Evolutionary conservation across 2,329 filamentous ascomycete species (phyloP), one percentile per base, ranked within the genome.

Genomic region (Ceratocystis lukuohia): DNA sequence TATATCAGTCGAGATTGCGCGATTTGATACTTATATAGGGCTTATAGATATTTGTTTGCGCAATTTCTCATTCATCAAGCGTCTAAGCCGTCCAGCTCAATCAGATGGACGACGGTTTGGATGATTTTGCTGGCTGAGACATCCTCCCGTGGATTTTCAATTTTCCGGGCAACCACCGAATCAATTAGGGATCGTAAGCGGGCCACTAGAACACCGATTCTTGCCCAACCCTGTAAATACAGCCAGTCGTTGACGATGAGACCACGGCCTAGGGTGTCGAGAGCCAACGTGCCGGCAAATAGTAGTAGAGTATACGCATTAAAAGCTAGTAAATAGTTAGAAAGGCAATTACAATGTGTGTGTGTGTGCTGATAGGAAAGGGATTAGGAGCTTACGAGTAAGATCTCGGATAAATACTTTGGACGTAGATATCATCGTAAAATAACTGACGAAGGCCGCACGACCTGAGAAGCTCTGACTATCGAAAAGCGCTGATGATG

Each of bases 161-260:
- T 85, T 75, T 91, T 91, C 70, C 82, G 80, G 67, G 88, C 88
- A 72, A 99, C 83, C 69, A 95, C 80, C 70, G 87, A 84, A 77
- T 99, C 94, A 65, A 99, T 80, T 86, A 97, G 89, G 67, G 86
- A 85, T 69, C 94, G 82, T 70, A 99, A 76, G 69, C 93, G 81
- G 59, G 88, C 89, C 2, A 96, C 88, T 70, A 99, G 75, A 12
- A 97, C 93, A 37, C 93, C 94, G 69, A 99, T 94, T 61, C 94
- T 84, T 0, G 94, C 93, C 94, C 94, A 99, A 0, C 94, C 94
- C 28, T 91, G 82, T 41, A 99, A 77, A 45, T 80, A 75, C 65
- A 97, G 79, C 94, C 93, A 97, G 64, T 90, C 91, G 76, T 97
- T 94, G 2, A 99, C 89, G 2, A 96, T 79, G 20, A 99, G 77